phyloP scores from a whole-genome alignment of 1,139 yeast species.

The Lodderomyces parapsilosis region DNA sequence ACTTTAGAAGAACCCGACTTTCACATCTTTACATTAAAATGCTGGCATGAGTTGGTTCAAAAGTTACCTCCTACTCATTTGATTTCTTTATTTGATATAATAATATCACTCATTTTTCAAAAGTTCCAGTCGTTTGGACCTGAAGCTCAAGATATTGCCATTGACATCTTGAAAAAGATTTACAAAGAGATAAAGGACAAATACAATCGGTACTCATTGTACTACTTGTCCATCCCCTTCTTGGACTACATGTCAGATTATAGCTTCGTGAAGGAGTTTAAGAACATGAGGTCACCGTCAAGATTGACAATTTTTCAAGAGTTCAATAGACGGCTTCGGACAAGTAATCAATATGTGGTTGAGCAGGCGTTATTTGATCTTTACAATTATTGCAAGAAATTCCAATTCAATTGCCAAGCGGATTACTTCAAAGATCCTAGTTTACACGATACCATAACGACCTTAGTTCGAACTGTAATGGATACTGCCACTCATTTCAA shows the following conservation, averaged over 20 bases:
- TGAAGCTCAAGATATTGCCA: constrained; percentile 47
- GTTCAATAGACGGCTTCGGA: constrained; percentile 54
- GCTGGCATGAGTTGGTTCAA: constrained; percentile 62
- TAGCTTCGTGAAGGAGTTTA: constrained; percentile 18
- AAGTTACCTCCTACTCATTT: constrained; percentile 53
- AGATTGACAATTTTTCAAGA: constrained; percentile 43
- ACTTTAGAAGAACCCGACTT: constrained; percentile 66
- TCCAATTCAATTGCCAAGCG: constrained; percentile 48
- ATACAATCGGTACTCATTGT: constrained; percentile 42
- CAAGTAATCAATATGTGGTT: constrained; percentile 75
- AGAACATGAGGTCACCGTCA: constrained; percentile 26
- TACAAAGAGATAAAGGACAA: constrained; percentile 34
- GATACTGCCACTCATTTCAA: constrained; percentile 61
- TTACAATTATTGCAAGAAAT: constrained; percentile 45
- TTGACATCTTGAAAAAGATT: constrained; percentile 42
- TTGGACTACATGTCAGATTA: constrained; percentile 36
- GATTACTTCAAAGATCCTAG: constrained; percentile 32
- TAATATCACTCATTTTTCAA: constrained; percentile 53
- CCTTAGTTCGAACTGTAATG: constrained; percentile 54
- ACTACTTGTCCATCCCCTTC: constrained; percentile 51
- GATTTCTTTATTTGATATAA: constrained; percentile 45
- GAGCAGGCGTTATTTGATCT: constrained; percentile 76
- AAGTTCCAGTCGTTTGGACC: constrained; percentile 54
- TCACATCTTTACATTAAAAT: constrained; percentile 60
- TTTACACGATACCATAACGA: constrained; percentile 35